Evolutionary conservation across 768 basidiomycete genomes (phyloP), one percentile per base, ranked within the genome.

Genomic region (Agaricus subrufescens): DNA sequence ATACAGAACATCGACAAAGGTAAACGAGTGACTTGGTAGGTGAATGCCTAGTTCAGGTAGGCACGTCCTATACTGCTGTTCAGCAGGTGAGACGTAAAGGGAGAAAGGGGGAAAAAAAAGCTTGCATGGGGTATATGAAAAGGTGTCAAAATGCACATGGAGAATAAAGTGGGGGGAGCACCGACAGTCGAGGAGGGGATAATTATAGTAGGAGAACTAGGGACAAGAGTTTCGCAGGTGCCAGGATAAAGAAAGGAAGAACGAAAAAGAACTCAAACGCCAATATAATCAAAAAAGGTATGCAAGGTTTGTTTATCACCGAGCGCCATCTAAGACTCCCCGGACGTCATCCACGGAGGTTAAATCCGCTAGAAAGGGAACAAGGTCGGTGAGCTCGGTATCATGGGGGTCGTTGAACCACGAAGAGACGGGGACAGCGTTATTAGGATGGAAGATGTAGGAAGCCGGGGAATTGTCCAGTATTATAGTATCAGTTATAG

Each of bases 351-450:
- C 87, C 34, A 94, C 93, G 26, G 79, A 76, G 34, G 75, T 81
- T 37, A 99, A 79, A 71, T 99, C 97, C 37, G 90, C 75, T 60
- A 99, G 80, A 81, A 99, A 98, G 29, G 94, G 93, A 54, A 94
- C 86, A 50, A 98, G 76, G 71, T 98, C 96, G 40, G 92, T 97
- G 61, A 99, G 80, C 69, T 98, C 96, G 46, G 95, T 96, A 68
- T 98, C 96, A 65, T 98, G 96, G 9, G 95, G 95, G 72, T 94
- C 94, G 70, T 98, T 98, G 77, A 99, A 99, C 97, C 97, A 99
- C 56, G 92, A 94, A 43, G 96, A 98, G 58, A 99, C 95, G 11
- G 97, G 97, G 4, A 98, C 96, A 39, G 97, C 97, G 68, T 98
- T 98, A 75, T 97, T 95, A 14, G 94, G 94, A 67, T 99, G 96